Evolutionary conservation across 352 stramenopile species (phyloP).

Genomic region (Phytophthora brassicae): DNA sequence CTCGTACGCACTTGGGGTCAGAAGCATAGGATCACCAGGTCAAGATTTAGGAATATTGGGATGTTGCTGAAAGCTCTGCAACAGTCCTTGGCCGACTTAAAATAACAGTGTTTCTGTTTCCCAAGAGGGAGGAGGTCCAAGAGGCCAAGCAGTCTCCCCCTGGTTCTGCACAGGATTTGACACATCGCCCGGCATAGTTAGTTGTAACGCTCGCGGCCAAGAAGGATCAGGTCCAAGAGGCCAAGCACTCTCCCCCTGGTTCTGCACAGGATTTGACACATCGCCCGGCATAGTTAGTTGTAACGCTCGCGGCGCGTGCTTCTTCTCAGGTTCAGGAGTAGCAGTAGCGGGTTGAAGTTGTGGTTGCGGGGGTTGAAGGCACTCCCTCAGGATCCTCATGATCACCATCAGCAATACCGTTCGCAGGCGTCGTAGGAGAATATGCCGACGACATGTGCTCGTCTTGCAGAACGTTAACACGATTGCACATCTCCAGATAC

Average conservation of each 20-base stretch:
- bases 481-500: background rate
- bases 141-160: background rate
- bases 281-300: background rate
- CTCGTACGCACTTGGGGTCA: background rate
- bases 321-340: background rate
- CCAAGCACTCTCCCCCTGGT: background rate
- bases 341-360: background rate
- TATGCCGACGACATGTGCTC: background rate
- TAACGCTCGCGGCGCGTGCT: background rate
- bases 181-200: background rate
- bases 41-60: background rate
- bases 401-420: background rate
- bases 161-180: conserved; percentile 4
- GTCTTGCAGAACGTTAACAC: background rate
- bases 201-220: no score
- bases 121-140: background rate
- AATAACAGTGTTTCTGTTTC: background rate
- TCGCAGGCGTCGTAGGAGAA: background rate
- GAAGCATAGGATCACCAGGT: no score
- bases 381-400: background rate
- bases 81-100: conserved; percentile 7
- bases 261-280: conserved; percentile 2
- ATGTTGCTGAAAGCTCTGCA: background rate
- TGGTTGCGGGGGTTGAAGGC: background rate
- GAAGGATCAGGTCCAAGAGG: background rate